Percentiles rank a stretch among this genome's conserved stretches.
Evolutionary conservation across 1,139 yeast genomes (phyloP).

Genomic region (Lodderomyces metapsilosis): DNA sequence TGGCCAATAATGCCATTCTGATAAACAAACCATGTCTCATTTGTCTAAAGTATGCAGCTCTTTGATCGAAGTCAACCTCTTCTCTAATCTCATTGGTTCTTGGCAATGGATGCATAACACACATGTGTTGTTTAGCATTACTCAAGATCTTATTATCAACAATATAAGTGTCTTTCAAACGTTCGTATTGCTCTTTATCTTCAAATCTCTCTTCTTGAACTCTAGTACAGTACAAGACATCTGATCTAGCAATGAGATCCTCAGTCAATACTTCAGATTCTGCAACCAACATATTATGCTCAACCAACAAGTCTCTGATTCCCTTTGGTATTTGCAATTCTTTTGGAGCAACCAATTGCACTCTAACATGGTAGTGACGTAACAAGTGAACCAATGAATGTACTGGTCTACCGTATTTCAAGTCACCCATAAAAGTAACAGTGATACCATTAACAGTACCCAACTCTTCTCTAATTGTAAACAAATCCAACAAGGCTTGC

Average conservation of each 20-base stretch:
- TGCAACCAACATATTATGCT: slow-evolving; percentile 63
- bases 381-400: slow-evolving; percentile 92
- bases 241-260: slow-evolving; percentile 83
- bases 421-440: slow-evolving; percentile 98
- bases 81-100: slow-evolving; percentile 94
- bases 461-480: slow-evolving; percentile 97
- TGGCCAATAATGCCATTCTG: slow-evolving; percentile 97
- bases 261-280: slow-evolving; percentile 80
- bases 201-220: slow-evolving; percentile 95
- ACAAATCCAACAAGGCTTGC: slow-evolving; percentile 94
- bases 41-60: slow-evolving; percentile 99
- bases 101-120: slow-evolving; percentile 98
- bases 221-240: slow-evolving; percentile 96
- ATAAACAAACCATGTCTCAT: slow-evolving; percentile 98
- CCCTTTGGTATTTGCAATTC: slow-evolving; percentile 81
- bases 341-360: slow-evolving; percentile 88
- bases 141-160: slow-evolving; percentile 90
- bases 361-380: slow-evolving; percentile 88
- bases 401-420: slow-evolving; percentile 97
- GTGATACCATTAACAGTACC: slow-evolving; percentile 98
- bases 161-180: slow-evolving; percentile 87
- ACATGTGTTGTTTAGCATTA: slow-evolving; percentile 97
- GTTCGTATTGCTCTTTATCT: slow-evolving; percentile 71
- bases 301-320: slow-evolving; percentile 61
- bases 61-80: slow-evolving; percentile 98